phyloP scores from a whole-genome alignment of 1,284 basidiomycete genomes.

The Cryptococcus deneoformans region DNA sequence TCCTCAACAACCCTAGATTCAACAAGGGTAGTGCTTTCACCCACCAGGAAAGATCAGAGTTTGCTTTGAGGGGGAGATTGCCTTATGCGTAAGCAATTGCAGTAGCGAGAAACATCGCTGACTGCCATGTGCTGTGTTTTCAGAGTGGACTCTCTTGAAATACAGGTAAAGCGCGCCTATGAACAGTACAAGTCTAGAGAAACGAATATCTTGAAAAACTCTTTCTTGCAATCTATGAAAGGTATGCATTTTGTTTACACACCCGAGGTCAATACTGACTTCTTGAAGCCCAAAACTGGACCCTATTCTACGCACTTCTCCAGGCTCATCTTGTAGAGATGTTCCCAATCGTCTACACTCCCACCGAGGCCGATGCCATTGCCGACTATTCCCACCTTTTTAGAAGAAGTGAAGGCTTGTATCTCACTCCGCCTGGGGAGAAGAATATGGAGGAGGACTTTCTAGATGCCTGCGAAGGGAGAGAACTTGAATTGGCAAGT shows the following conservation, averaged over 20 bases:
- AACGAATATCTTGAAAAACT: slow-evolving; percentile 62
- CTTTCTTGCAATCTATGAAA: slow-evolving; percentile 65
- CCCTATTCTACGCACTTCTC: slow-evolving; percentile 67
- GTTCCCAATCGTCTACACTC: slow-evolving; percentile 66
- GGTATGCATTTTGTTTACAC: slow-evolving; percentile 27
- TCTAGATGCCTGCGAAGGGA: slow-evolving; percentile 34
- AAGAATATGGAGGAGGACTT: slow-evolving; percentile 41
- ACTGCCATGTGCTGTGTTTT: slow-evolving; percentile 8
- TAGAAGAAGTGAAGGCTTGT: slow-evolving; percentile 53
- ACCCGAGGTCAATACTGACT: background rate
- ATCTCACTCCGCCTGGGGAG: slow-evolving; percentile 25
- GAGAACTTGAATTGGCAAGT: slow-evolving; percentile 37
- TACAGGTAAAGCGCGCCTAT: slow-evolving; percentile 67
- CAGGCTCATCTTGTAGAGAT: slow-evolving; percentile 59
- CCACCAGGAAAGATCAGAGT: slow-evolving; percentile 60
- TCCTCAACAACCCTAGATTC: slow-evolving; percentile 61
- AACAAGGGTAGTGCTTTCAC: slow-evolving; percentile 67
- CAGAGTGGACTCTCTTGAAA: slow-evolving; percentile 66
- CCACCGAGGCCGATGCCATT: slow-evolving; percentile 68
- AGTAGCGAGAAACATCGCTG: background rate
- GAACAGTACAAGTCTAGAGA: slow-evolving; percentile 52
- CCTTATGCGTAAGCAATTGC: slow-evolving; percentile 50
- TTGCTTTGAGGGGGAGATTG: slow-evolving; percentile 67
- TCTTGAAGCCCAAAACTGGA: slow-evolving; percentile 61
- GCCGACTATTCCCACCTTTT: slow-evolving; percentile 76